Conservation (phyloP, 2,329 filamentous ascomycete genomes). For the Clarireedia paspali region DNA sequence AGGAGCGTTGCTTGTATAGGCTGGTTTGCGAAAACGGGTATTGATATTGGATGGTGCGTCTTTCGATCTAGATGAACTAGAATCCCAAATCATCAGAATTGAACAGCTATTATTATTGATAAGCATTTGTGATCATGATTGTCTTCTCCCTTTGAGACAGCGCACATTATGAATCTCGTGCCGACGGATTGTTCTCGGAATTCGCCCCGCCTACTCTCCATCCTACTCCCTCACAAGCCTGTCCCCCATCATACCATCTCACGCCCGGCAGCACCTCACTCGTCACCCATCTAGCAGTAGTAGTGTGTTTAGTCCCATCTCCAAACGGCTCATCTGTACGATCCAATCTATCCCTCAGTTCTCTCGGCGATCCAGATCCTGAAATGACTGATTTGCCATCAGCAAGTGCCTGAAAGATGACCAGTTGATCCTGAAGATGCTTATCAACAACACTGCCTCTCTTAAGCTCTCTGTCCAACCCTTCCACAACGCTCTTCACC, state of each 20-base stretch:
- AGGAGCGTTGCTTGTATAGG: conserved; percentile 4
- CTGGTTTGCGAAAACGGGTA: not conserved
- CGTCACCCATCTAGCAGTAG: conserved; percentile 53
- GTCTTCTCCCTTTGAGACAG: no score
- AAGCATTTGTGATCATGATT: no score
- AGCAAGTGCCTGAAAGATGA: conserved; percentile 52
- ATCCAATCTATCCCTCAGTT: conserved; percentile 30
- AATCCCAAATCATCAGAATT: not conserved
- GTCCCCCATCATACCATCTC: conserved; percentile 44
- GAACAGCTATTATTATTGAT: no score
- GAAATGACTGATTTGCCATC: conserved; percentile 37
- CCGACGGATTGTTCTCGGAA: not conserved
- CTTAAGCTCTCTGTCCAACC: conserved; percentile 39
- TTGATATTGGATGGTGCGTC: not conserved
- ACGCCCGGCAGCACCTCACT: conserved; percentile 42
- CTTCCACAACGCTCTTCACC: conserved; percentile 37
- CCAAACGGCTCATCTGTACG: conserved; percentile 45
- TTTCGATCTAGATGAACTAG: not conserved
- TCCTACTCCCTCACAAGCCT: conserved; percentile 41
- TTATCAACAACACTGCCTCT: conserved; percentile 44
- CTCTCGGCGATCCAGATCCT: not conserved
- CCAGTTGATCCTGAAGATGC: conserved; percentile 52
- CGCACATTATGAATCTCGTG: not conserved
- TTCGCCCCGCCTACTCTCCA: conserved; percentile 11
- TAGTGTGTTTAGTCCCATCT: conserved; percentile 47